A percentile compares a stretch with the other conserved stretches of the same genome.
Conservation (phyloP, 495 filamentous ascomycete genomes). For the Hyaloscypha finlandica region DNA sequence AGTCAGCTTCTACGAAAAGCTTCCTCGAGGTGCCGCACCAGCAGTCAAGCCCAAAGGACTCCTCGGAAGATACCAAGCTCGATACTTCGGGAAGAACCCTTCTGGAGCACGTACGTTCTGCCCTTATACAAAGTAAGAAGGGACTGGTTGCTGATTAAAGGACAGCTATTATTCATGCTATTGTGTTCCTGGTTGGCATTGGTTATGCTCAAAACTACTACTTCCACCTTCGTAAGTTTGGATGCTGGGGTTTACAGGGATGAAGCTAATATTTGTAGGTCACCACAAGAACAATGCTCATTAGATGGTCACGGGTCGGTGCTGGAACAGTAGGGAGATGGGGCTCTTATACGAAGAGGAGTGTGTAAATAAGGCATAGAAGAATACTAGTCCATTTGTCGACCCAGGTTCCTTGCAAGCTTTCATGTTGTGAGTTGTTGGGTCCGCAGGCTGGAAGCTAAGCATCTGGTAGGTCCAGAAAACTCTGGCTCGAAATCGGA, state of each 20-base stretch:
- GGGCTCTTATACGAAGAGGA: slow-evolving; percentile 26
- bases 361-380: slow-evolving; percentile 33
- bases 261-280: slow-evolving; percentile 58
- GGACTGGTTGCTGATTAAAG: slow-evolving; percentile 16
- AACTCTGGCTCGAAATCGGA: neutral
- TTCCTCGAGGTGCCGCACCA: slow-evolving; percentile 86
- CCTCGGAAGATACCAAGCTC: slow-evolving; percentile 83
- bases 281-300: slow-evolving; percentile 99
- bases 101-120: slow-evolving; percentile 77
- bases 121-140: neutral
- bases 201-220: slow-evolving; percentile 98
- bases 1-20: slow-evolving; percentile 96
- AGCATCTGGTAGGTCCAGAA: neutral
- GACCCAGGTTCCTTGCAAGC: neutral
- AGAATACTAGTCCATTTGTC: slow-evolving; percentile 21
- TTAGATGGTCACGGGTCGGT: slow-evolving; percentile 50
- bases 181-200: slow-evolving; percentile 69
- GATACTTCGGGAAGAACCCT: slow-evolving; percentile 92
- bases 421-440: neutral
- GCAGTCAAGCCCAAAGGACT: slow-evolving; percentile 76
- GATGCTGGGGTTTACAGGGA: neutral
- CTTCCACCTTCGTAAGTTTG: slow-evolving; percentile 92
- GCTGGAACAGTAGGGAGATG: neutral
- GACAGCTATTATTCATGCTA: slow-evolving; percentile 83
- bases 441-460: neutral